Conservation (phyloP, 2,329 filamentous ascomycete species). For the Didymella arachidicola region DNA sequence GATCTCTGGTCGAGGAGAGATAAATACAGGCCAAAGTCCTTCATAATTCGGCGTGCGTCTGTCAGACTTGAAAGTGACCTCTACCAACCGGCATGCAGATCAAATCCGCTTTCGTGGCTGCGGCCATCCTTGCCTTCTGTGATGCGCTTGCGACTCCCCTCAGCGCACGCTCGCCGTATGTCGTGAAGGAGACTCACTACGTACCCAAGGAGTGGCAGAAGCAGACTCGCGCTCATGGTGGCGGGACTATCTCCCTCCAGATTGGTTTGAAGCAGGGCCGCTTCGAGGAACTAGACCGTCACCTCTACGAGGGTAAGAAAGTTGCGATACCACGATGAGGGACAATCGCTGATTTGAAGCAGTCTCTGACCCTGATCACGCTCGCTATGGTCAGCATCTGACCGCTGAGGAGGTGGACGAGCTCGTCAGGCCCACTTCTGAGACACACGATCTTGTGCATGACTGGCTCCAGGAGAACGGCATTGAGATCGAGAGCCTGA, state of each 20-base stretch:
- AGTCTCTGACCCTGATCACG: constrained; percentile 55
- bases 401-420: constrained; percentile 61
- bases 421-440: constrained; percentile 61
- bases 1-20: constrained; percentile 6
- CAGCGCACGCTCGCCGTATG: constrained; percentile 54
- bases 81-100: constrained; percentile 31
- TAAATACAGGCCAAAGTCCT: constrained; percentile 11
- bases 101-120: constrained; percentile 36
- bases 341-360: neutral
- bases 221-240: constrained; percentile 56
- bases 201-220: constrained; percentile 62
- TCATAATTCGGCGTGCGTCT: constrained; percentile 11
- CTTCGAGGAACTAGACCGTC: constrained; percentile 63
- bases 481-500: constrained; percentile 55
- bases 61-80: constrained; percentile 15
- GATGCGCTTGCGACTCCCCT: constrained; percentile 49
- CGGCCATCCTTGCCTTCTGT: constrained; percentile 38
- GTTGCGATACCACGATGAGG: neutral
- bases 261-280: constrained; percentile 67
- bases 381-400: constrained; percentile 64
- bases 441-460: constrained; percentile 61
- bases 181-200: constrained; percentile 64
- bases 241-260: constrained; percentile 61
- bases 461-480: constrained; percentile 65
- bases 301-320: constrained; percentile 59